phyloP scores from a whole-genome alignment of 2,329 filamentous ascomycete species.

The Alternaria arbusti region DNA sequence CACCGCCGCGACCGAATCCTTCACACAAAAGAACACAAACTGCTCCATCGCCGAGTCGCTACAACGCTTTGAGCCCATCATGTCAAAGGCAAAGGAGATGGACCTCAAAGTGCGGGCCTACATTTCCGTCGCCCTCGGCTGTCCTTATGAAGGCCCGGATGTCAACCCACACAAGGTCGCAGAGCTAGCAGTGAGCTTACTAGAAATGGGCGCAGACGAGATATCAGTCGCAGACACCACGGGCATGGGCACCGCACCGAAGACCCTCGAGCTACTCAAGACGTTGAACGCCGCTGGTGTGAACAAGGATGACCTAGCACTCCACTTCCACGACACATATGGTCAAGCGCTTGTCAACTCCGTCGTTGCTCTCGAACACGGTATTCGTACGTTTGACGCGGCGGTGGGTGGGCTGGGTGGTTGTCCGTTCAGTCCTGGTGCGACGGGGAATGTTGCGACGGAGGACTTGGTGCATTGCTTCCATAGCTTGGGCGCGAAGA shows the following conservation, averaged over 20 bases:
- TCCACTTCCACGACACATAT: slow-evolving; percentile 91
- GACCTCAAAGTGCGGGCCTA: slow-evolving; percentile 77
- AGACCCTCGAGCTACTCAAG: slow-evolving; percentile 68
- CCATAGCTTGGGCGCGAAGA: slow-evolving; percentile 75
- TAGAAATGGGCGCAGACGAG: slow-evolving; percentile 89
- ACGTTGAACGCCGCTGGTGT: slow-evolving; percentile 72
- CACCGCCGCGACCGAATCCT: slow-evolving; percentile 80
- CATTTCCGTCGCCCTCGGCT: slow-evolving; percentile 75
- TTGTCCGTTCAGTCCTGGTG: slow-evolving; percentile 84
- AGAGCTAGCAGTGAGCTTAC: slow-evolving; percentile 66
- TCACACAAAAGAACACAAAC: slow-evolving; percentile 83
- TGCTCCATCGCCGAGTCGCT: slow-evolving; percentile 78
- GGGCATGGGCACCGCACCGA: slow-evolving; percentile 83
- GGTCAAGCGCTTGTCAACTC: slow-evolving; percentile 85
- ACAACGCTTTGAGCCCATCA: slow-evolving; percentile 72
- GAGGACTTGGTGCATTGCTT: slow-evolving; percentile 82
- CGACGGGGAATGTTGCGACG: slow-evolving; percentile 84
- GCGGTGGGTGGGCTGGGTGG: slow-evolving; percentile 83
- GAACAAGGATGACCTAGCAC: slow-evolving; percentile 72
- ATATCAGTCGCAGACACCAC: slow-evolving; percentile 90
- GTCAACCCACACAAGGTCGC: slow-evolving; percentile 66
- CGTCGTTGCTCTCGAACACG: slow-evolving; percentile 76
- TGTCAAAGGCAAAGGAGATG: slow-evolving; percentile 68
- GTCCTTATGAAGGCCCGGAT: slow-evolving; percentile 73
- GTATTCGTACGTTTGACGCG: slow-evolving; percentile 78